Conservation (phyloP, 108 stramenopile genomes). For the Fragilaria radians region DNA sequence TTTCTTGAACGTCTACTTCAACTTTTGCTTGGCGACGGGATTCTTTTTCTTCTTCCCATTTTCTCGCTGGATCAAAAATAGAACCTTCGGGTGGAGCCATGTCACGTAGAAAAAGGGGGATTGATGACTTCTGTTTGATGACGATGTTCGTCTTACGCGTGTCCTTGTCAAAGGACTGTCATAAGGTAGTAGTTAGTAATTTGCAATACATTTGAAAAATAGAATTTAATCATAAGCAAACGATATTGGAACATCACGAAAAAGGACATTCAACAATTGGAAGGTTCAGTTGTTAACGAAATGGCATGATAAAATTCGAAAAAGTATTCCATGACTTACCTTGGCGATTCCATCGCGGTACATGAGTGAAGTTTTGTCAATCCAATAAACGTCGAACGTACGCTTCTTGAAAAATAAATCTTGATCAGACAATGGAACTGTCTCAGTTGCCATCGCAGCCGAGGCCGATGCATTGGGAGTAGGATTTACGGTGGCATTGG, state of each 20-base stretch:
- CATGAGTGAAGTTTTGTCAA: slow-evolving; percentile 79
- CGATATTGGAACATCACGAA: no score
- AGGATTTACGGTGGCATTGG: slow-evolving; percentile 43
- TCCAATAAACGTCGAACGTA: slow-evolving; percentile 86
- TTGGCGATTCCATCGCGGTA: slow-evolving; percentile 82
- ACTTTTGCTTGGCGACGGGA: slow-evolving; percentile 34
- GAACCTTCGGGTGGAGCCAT: slow-evolving; percentile 89
- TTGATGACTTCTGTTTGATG: slow-evolving; percentile 73
- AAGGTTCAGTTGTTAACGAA: background rate
- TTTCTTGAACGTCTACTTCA: slow-evolving; percentile 22
- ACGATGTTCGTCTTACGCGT: slow-evolving; percentile 51
- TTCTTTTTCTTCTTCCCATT: slow-evolving; percentile 85
- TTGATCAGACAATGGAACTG: slow-evolving; percentile 26
- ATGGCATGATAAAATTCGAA: slow-evolving; percentile 8
- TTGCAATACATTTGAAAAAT: slow-evolving; percentile 3
- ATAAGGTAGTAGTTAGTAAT: background rate
- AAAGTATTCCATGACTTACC: slow-evolving; percentile 36
- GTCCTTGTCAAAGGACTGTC: slow-evolving; percentile 72
- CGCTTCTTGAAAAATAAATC: slow-evolving; percentile 81
- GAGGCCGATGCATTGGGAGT: slow-evolving; percentile 24
- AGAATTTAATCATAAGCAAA: no score
- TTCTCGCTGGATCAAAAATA: slow-evolving; percentile 78
- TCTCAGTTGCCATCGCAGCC: slow-evolving; percentile 30
- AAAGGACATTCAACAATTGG: no score
- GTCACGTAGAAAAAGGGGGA: slow-evolving; percentile 88